A percentile compares a stretch with the other conserved stretches of the same genome.
Conservation (phyloP, 768 basidiomycete genomes). For the Naganishia randhawae region DNA sequence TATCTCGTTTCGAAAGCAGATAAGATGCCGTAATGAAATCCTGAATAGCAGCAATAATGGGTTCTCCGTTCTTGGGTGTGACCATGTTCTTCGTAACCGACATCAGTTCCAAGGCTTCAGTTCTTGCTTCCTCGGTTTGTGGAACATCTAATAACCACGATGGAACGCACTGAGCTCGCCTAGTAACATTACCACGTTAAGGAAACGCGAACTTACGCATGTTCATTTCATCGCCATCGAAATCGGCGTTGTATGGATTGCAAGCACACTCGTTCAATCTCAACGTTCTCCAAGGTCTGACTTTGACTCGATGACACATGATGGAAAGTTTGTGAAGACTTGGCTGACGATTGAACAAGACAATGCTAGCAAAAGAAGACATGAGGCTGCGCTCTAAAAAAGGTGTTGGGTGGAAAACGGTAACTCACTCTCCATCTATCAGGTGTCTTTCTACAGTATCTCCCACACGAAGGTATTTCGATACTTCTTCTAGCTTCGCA, state of each 20-base stretch:
- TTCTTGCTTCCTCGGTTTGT: slow-evolving; percentile 95
- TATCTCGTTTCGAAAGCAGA: slow-evolving; percentile 86
- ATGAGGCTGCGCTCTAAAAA: slow-evolving; percentile 18
- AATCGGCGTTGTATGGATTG: slow-evolving; percentile 98
- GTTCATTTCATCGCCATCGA: slow-evolving; percentile 99
- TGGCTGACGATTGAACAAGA: slow-evolving; percentile 96
- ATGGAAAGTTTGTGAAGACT: slow-evolving; percentile 98
- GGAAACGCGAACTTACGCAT: slow-evolving; percentile 62
- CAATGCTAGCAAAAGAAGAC: slow-evolving; percentile 56
- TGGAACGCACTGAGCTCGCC: neutral
- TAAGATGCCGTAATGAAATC: slow-evolving; percentile 99
- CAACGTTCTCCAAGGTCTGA: slow-evolving; percentile 96
- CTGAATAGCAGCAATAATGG: slow-evolving; percentile 98
- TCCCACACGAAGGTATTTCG: slow-evolving; percentile 76
- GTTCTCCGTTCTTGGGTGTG: slow-evolving; percentile 95
- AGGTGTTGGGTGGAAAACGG: neutral
- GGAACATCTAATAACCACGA: slow-evolving; percentile 71
- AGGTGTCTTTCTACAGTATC: slow-evolving; percentile 94
- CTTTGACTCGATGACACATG: slow-evolving; percentile 96
- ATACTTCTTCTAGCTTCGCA: slow-evolving; percentile 73
- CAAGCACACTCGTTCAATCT: slow-evolving; percentile 98
- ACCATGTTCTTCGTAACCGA: slow-evolving; percentile 94
- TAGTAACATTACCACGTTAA: neutral
- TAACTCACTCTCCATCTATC: slow-evolving; percentile 73
- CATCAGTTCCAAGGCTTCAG: slow-evolving; percentile 96